A percentile compares a stretch with the other conserved stretches of the same genome.
Evolutionary conservation across 805 yeast genomes (phyloP).

Genomic region (Yamadazyma paraphyllophila): DNA sequence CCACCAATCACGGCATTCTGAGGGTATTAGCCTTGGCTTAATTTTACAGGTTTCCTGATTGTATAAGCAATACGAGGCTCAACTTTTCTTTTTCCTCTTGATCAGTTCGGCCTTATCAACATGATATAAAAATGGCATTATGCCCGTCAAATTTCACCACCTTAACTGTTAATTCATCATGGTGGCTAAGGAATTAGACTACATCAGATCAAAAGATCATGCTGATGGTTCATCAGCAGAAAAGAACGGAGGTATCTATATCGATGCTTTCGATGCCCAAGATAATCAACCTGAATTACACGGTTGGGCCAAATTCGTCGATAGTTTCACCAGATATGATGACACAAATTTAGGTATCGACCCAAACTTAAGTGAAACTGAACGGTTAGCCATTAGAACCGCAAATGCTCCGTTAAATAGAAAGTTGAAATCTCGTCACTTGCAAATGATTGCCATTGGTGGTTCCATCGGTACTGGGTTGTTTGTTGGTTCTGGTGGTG

Average conservation of each 20-base stretch:
- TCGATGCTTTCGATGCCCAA: constrained; percentile 24
- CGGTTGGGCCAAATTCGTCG: constrained; percentile 24
- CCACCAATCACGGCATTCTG: too few species aligned
- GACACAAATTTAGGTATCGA: constrained; percentile 42
- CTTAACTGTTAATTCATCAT: constrained; percentile 13
- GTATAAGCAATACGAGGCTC: background rate
- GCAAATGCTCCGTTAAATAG: constrained; percentile 52
- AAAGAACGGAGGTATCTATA: constrained; percentile 37
- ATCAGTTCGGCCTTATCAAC: background rate
- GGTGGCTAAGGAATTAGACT: constrained; percentile 43
- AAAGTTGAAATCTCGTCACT: constrained; percentile 60
- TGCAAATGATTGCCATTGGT: constrained; percentile 71
- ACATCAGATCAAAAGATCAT: constrained; percentile 37
- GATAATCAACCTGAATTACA: constrained; percentile 18
- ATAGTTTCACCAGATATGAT: constrained; percentile 33
- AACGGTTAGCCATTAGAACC: constrained; percentile 39
- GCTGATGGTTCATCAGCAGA: constrained; percentile 31
- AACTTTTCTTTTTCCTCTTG: background rate
- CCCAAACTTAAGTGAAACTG: constrained; percentile 23
- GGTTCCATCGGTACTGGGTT: constrained; percentile 88
- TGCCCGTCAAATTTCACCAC: constrained; percentile 1
- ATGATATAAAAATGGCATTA: background rate
- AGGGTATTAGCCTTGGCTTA: background rate
- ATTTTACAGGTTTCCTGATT: background rate
- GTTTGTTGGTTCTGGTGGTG: constrained; percentile 70